Evolutionary conservation across 2,329 filamentous ascomycete genomes (phyloP).

Genomic region (Zalaria sp.): DNA sequence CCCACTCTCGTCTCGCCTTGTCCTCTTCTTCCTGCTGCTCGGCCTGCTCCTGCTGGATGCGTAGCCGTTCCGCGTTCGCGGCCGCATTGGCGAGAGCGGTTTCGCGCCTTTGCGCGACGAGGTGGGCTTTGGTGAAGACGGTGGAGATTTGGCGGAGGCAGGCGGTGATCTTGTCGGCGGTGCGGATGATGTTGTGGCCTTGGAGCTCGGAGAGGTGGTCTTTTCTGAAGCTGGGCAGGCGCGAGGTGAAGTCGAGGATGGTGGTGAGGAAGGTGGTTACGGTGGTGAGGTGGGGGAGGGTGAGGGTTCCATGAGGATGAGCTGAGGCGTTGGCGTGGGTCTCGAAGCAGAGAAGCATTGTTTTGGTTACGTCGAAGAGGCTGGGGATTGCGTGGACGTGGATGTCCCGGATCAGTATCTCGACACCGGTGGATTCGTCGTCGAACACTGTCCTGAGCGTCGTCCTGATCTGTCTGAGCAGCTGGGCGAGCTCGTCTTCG

Average conservation of each 20-base stretch:
- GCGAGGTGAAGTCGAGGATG: neutral
- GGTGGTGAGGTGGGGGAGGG: conserved; percentile 3
- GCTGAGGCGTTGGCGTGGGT: conserved; percentile 3
- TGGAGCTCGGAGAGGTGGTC: too few species aligned
- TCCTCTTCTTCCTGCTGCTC: neutral
- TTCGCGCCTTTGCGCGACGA: too few species aligned
- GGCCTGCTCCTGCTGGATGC: neutral
- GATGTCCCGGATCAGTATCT: too few species aligned
- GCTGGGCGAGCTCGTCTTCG: neutral
- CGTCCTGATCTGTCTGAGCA: too few species aligned
- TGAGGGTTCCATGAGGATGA: conserved; percentile 1
- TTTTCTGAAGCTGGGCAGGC: too few species aligned
- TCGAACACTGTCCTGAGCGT: too few species aligned
- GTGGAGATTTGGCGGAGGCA: neutral
- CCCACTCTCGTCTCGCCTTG: neutral
- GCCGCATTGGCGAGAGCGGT: too few species aligned
- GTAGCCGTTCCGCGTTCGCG: too few species aligned
- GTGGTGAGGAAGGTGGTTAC: conserved; percentile 1
- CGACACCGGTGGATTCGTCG: too few species aligned
- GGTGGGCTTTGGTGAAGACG: neutral
- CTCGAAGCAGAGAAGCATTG: neutral
- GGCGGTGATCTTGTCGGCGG: neutral
- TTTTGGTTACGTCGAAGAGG: neutral
- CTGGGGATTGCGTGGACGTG: neutral
- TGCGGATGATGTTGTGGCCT: neutral